These are phyloP conservation scores for Taxawa tesnikishii DNA, from an alignment of 2,329 filamentous ascomycete species.

Conservation along the genomic window DNA sequence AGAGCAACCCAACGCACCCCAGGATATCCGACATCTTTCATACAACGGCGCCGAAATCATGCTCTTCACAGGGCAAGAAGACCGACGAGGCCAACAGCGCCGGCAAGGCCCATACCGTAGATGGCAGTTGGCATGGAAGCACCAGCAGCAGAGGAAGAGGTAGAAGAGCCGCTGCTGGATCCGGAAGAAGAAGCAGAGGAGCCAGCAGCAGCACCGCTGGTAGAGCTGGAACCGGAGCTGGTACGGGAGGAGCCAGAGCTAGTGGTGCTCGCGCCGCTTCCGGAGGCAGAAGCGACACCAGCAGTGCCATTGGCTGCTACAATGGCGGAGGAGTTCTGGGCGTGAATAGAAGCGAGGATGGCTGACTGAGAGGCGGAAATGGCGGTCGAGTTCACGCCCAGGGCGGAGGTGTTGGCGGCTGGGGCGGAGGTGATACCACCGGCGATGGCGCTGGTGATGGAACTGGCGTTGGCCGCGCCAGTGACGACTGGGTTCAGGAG, in stretches of 20 bases:
- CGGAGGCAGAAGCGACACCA: background rate
- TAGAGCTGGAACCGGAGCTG: conserved; percentile 6
- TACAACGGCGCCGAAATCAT: no score
- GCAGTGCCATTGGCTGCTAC: conserved; percentile 8
- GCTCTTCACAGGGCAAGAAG: conserved; percentile 31
- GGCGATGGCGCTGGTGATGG: conserved; percentile 10
- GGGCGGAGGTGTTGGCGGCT: conserved; percentile 6
- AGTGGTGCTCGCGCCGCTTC: background rate
- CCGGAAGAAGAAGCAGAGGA: conserved; percentile 5
- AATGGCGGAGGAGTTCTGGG: conserved; percentile 2
- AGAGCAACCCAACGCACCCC: no score
- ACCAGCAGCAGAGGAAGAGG: conserved; percentile 10
- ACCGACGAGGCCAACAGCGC: conserved; percentile 27
- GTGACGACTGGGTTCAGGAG: conserved; percentile 22
- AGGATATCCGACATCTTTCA: no score
- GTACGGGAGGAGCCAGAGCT: conserved; percentile 6
- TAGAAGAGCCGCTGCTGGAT: conserved; percentile 4
- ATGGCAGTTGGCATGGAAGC: conserved; percentile 24
- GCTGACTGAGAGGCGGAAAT: conserved; percentile 1
- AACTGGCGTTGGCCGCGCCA: conserved; percentile 14
- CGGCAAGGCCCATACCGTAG: conserved; percentile 26
- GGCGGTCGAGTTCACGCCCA: conserved; percentile 3
- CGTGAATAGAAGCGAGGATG: background rate
- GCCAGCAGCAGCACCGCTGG: conserved; percentile 8
- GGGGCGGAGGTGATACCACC: conserved; percentile 10